These are phyloP conservation scores for Phytophthora fragariae DNA, from an alignment of 352 stramenopile species.

Conservation along the genomic window DNA sequence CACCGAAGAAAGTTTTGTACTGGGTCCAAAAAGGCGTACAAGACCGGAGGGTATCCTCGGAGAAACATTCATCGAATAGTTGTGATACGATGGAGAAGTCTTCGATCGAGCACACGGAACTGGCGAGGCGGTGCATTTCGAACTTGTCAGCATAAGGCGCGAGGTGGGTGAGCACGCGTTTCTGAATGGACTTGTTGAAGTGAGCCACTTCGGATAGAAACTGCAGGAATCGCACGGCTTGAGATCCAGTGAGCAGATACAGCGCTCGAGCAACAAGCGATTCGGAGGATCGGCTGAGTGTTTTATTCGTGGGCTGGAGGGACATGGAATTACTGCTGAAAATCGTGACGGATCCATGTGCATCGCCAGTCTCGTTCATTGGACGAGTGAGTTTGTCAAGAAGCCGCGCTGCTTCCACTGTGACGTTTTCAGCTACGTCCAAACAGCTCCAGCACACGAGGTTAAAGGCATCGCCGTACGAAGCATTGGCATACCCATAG, in stretches of 20 bases:
- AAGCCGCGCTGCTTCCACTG: slow-evolving; percentile 67
- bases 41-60: slow-evolving; percentile 19
- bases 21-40: slow-evolving; percentile 58
- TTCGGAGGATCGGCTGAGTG: slow-evolving; percentile 3
- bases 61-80: slow-evolving; percentile 55
- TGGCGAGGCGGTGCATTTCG: slow-evolving; percentile 65
- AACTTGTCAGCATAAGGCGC: slow-evolving; percentile 47
- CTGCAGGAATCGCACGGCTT: slow-evolving; percentile 69
- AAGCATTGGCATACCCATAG: slow-evolving; percentile 52
- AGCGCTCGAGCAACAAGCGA: slow-evolving; percentile 51
- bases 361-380: slow-evolving; percentile 7
- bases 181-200: slow-evolving; percentile 66
- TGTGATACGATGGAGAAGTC: slow-evolving; percentile 45
- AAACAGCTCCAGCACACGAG: slow-evolving; percentile 79
- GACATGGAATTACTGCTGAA: neutral
- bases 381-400: slow-evolving; percentile 63
- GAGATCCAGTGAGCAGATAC: slow-evolving; percentile 62
- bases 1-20: slow-evolving; percentile 61
- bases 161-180: slow-evolving; percentile 52
- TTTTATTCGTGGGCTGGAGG: slow-evolving; percentile 3
- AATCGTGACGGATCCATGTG: neutral
- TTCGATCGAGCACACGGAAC: slow-evolving; percentile 53
- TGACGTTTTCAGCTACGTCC: slow-evolving; percentile 70
- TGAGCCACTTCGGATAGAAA: slow-evolving; percentile 74
- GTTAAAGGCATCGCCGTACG: slow-evolving; percentile 69